Evolutionary conservation across 1,139 yeast genomes (phyloP).

Genomic region (Geotrichum candidum): DNA sequence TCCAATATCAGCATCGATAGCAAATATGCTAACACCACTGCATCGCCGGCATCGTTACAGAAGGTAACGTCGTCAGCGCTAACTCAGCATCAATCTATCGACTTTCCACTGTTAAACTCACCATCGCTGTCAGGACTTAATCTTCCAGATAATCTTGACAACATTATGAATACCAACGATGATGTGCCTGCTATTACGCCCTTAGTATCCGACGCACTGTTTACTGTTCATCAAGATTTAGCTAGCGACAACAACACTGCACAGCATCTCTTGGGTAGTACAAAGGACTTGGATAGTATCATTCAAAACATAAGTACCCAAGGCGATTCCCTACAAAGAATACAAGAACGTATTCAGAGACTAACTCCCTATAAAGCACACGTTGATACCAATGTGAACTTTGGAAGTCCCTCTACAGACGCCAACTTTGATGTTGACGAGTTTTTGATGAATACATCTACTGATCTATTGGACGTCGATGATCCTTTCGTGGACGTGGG

Average conservation of each 20-base stretch:
- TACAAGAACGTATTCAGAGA: slow-evolving; percentile 34
- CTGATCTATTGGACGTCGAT: slow-evolving; percentile 3
- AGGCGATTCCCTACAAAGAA: slow-evolving; percentile 32
- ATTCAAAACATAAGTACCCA: slow-evolving; percentile 26
- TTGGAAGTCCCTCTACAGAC: slow-evolving; percentile 8
- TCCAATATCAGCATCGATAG: neutral
- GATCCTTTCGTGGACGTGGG: slow-evolving; percentile 10
- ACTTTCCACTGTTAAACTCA: neutral
- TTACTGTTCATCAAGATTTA: slow-evolving; percentile 7
- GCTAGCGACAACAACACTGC: slow-evolving; percentile 9
- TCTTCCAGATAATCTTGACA: neutral
- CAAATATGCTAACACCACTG: neutral
- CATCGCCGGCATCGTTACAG: slow-evolving; percentile 12
- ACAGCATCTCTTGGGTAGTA: slow-evolving; percentile 20
- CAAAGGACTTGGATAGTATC: slow-evolving; percentile 14
- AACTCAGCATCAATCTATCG: neutral
- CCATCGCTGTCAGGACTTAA: neutral
- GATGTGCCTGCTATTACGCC: slow-evolving; percentile 1
- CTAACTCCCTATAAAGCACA: slow-evolving; percentile 20
- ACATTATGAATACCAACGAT: neutral
- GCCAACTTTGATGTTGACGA: slow-evolving; percentile 17
- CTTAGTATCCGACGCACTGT: slow-evolving; percentile 12
- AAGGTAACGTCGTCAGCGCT: slow-evolving; percentile 2
- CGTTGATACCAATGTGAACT: neutral
- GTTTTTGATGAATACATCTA: slow-evolving; percentile 14